Conservation (phyloP, 2,329 filamentous ascomycete genomes). For the Aspergillus caelatus region DNA sequence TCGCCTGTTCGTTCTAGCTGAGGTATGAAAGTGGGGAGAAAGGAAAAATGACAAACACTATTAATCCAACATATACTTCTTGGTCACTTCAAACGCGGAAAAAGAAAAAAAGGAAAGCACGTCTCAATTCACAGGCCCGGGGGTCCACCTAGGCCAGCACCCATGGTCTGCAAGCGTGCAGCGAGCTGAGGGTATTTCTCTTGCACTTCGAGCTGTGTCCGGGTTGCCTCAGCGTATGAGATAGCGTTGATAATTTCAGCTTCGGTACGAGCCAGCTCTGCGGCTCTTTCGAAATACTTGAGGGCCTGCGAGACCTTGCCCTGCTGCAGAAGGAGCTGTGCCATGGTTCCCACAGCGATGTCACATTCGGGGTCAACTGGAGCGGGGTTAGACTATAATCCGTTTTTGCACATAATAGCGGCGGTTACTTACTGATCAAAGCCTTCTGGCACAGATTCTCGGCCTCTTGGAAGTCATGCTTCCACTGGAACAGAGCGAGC, state of each 20-base stretch:
- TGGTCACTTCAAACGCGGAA: conserved; percentile 2
- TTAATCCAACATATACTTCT: conserved; percentile 10
- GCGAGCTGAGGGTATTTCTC: conserved; percentile 83
- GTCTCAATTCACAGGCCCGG: conserved; percentile 35
- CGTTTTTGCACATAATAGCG: neutral
- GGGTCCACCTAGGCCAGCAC: conserved; percentile 42
- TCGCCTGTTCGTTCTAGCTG: conserved; percentile 6
- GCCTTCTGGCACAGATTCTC: conserved; percentile 98
- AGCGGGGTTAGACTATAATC: conserved; percentile 17
- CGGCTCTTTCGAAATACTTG: conserved; percentile 95
- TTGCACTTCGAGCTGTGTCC: conserved; percentile 91
- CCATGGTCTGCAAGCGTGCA: conserved; percentile 68
- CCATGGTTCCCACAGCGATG: conserved; percentile 98
- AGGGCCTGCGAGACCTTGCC: conserved; percentile 95
- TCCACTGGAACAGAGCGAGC: conserved; percentile 95
- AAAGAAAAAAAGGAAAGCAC: conserved; percentile 13
- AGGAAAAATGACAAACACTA: conserved; percentile 16
- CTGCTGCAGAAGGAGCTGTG: conserved; percentile 93
- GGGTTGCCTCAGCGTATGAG: conserved; percentile 93
- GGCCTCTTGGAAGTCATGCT: conserved; percentile 91
- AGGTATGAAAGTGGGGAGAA: conserved; percentile 5
- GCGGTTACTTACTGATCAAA: conserved; percentile 75
- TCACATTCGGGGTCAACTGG: conserved; percentile 97
- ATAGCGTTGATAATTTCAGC: conserved; percentile 95
- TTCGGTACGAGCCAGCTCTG: conserved; percentile 90